Conservation (phyloP, 2,329 filamentous ascomycete genomes). For the Cytospora piceicola region DNA sequence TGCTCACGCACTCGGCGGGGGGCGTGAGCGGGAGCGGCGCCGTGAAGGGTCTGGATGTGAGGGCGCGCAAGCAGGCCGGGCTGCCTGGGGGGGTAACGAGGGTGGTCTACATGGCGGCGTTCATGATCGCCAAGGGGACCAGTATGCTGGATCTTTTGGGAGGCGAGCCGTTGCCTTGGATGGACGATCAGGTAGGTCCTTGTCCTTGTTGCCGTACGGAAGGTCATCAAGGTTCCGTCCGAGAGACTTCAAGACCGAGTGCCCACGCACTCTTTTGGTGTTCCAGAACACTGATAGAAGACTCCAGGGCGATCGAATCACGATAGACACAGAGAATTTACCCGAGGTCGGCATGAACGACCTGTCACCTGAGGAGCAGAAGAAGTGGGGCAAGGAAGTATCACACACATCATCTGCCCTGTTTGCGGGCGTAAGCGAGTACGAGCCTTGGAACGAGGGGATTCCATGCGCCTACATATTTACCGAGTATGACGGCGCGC, state of each 20-base stretch:
- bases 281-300: neutral
- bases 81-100: slow-evolving; percentile 44
- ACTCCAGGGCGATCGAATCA: slow-evolving; percentile 29
- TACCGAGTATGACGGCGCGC: slow-evolving; percentile 27
- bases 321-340: slow-evolving; percentile 18
- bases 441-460: slow-evolving; percentile 30
- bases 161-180: slow-evolving; percentile 29
- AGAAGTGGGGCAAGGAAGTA: slow-evolving; percentile 28
- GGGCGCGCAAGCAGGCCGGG: slow-evolving; percentile 39
- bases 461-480: slow-evolving; percentile 31
- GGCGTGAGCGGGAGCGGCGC: slow-evolving; percentile 46
- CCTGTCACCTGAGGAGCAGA: slow-evolving; percentile 14
- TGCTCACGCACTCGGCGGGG: slow-evolving; percentile 50
- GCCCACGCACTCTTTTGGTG: neutral
- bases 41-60: slow-evolving; percentile 42
- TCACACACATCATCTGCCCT: slow-evolving; percentile 28
- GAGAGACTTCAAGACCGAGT: neutral
- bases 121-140: slow-evolving; percentile 38
- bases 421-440: slow-evolving; percentile 25
- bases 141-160: slow-evolving; percentile 30
- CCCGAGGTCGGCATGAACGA: slow-evolving; percentile 29
- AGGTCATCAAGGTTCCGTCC: neutral
- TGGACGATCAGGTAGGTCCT: slow-evolving; percentile 27
- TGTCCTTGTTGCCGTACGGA: neutral
- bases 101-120: slow-evolving; percentile 43